Base-by-base conservation (phyloP, 2,329 filamentous ascomycete genomes). In the Penicillium sp. region DNA sequence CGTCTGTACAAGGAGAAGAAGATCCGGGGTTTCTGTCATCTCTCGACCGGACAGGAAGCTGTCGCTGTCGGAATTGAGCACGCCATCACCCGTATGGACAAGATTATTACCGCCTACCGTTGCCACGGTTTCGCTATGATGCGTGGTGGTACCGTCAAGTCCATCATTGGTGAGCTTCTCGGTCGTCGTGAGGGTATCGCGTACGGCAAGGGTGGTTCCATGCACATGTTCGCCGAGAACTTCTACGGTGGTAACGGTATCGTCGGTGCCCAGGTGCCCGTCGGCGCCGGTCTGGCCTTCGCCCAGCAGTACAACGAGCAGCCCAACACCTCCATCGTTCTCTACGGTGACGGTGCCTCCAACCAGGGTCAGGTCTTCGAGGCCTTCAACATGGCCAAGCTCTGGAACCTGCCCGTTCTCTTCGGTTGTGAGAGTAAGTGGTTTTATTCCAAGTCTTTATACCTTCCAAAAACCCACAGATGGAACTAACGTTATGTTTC, bases 1-100 rank as follows among this genome's bases (percentile, higher is more conserved):
- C 87, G 93, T 76, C 84, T 99, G 73, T 99, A 99, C 90, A 99
- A 99, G 85, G 94, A 97, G 84, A 99, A 99, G 89, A 97, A 99
- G 86, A 97, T 99, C 72, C 90, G 94, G 72, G 94, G 94, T 82
- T 99, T 99, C 89, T 99, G 94, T 83, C 94, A 99, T 82, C 81
- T 99, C 79, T 97, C 94, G 59, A 96, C 90, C 59, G 94, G 94
- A 63, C 94, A 99, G 81, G 94, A 99, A 85, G 94, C 94, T 66
- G 94, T 99, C 67, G 92, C 94, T 59, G 88, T 93, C 69, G 94
- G 94, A 76, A 97, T 99, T 73, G 94, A 99, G 82, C 91, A 96
- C 77, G 93, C 93, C 67, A 90, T 99, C 75, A 90, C 87, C 71
- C 92, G 91, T 80, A 80, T 88, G 68, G 94, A 99, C 83, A 91